phyloP scores from a whole-genome alignment of 345 rosid species.

The Salix arbutifolia region DNA sequence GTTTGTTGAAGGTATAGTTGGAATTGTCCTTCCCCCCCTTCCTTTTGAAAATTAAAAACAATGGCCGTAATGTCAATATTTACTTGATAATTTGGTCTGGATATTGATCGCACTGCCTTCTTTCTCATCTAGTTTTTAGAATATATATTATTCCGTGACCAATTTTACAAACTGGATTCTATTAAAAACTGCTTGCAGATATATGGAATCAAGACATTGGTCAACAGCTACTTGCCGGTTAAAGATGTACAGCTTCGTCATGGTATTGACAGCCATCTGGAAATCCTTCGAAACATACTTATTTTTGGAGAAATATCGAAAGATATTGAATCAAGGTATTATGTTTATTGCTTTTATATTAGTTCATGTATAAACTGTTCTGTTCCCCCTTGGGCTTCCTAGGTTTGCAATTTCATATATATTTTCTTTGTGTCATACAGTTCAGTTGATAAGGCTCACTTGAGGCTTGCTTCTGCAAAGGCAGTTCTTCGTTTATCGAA shows the following conservation, averaged over 20 bases:
- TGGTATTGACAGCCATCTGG: slow-evolving; percentile 66
- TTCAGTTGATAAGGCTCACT: slow-evolving; percentile 76
- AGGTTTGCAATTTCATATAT: slow-evolving; percentile 13
- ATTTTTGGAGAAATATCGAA: slow-evolving; percentile 72
- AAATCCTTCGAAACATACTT: slow-evolving; percentile 59
- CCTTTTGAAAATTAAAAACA: neutral
- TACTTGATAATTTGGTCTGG: neutral
- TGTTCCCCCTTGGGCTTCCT: neutral
- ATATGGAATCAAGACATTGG: slow-evolving; percentile 88
- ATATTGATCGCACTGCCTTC: neutral
- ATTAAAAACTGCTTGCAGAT: slow-evolving; percentile 41
- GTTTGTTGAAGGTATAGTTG: slow-evolving; percentile 74
- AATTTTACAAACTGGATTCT: slow-evolving; percentile 9
- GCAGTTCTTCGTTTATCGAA: slow-evolving; percentile 83
- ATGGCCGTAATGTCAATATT: neutral
- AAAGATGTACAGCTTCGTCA: slow-evolving; percentile 94
- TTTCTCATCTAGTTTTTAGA: neutral
- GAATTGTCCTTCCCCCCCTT: neutral
- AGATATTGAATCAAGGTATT: slow-evolving; percentile 73
- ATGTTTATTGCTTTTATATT: neutral
- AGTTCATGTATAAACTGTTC: neutral
- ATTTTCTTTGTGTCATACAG: slow-evolving; percentile 43
- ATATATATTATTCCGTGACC: slow-evolving; percentile 16
- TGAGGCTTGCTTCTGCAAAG: slow-evolving; percentile 93
- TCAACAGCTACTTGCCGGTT: slow-evolving; percentile 84